phyloP scores from a whole-genome alignment of 371 early-diverging fungal genomes.

The Basidiobolus meristosporus region DNA sequence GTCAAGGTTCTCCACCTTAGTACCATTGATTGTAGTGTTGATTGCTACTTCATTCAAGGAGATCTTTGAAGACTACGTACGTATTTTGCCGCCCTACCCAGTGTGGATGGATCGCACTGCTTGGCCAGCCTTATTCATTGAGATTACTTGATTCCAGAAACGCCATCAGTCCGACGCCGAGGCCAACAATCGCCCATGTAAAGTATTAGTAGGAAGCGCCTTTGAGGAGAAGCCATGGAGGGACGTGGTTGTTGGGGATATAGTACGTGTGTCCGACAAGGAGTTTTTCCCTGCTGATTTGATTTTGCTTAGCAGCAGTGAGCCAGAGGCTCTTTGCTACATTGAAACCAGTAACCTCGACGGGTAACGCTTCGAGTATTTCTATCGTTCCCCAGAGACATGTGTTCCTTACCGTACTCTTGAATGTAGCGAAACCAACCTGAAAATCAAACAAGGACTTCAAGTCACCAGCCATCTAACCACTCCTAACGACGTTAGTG shows the following conservation, averaged over 20 bases:
- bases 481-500: too few relatives aligned
- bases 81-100: too few relatives aligned
- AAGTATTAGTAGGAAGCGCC: conserved; percentile 32
- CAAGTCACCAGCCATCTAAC: conserved; percentile 41
- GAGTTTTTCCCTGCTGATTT: conserved; percentile 89
- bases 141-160: conserved; percentile 21
- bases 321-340: conserved; percentile 81
- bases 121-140: not conserved
- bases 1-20: conserved; percentile 69
- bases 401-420: not conserved
- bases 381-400: too few relatives aligned
- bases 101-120: too few relatives aligned
- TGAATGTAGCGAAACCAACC: conserved; percentile 59
- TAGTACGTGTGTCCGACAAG: conserved; percentile 66
- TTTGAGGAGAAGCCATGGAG: conserved; percentile 56
- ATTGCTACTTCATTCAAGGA: conserved; percentile 92
- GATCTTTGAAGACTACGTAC: conserved; percentile 80
- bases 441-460: conserved; percentile 79
- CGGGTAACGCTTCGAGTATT: too few relatives aligned
- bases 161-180: conserved; percentile 60
- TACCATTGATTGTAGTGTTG: conserved; percentile 85
- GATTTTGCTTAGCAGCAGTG: conserved; percentile 58
- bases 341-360: conserved; percentile 92
- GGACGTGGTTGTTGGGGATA: conserved; percentile 76
- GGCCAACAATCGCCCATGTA: conserved; percentile 44